Conservation (phyloP, 2,329 filamentous ascomycete genomes). For the Pseudofabraea citricarpa region DNA sequence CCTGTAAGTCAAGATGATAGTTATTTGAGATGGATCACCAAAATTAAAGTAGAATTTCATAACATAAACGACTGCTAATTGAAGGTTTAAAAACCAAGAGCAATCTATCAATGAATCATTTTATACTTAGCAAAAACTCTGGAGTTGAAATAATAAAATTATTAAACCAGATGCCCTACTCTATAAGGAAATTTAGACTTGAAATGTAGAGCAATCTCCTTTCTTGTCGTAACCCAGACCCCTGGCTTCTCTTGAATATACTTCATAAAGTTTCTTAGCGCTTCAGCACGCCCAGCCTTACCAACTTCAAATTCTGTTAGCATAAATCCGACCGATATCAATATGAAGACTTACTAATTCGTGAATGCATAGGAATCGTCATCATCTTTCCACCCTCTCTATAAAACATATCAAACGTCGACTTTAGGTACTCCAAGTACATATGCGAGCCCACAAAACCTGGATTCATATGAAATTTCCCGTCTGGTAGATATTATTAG, state of each 20-base stretch:
- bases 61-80: no score
- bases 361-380: constrained; percentile 48
- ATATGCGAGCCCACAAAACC: constrained; percentile 14
- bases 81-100: no score
- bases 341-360: constrained; percentile 30
- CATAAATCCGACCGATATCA: not conserved
- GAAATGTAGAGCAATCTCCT: constrained; percentile 45
- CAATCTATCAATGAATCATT: no score
- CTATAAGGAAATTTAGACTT: constrained; percentile 42
- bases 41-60: no score
- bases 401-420: constrained; percentile 48
- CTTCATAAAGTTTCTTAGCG: constrained; percentile 45
- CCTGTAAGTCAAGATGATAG: no score
- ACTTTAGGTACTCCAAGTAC: constrained; percentile 36
- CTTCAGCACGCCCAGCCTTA: constrained; percentile 43
- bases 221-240: constrained; percentile 48
- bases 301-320: constrained; percentile 27
- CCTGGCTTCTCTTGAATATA: constrained; percentile 44
- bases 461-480: constrained; percentile 20
- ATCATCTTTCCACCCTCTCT: constrained; percentile 47
- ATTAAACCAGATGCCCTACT: constrained; percentile 21
- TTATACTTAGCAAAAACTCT: no score
- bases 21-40: no score
- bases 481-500: constrained; percentile 6
- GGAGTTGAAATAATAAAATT: no score